These are phyloP conservation scores for Colletotrichum chrysophilum DNA, from an alignment of 2,329 filamentous ascomycete genomes.

Conservation along the genomic window DNA sequence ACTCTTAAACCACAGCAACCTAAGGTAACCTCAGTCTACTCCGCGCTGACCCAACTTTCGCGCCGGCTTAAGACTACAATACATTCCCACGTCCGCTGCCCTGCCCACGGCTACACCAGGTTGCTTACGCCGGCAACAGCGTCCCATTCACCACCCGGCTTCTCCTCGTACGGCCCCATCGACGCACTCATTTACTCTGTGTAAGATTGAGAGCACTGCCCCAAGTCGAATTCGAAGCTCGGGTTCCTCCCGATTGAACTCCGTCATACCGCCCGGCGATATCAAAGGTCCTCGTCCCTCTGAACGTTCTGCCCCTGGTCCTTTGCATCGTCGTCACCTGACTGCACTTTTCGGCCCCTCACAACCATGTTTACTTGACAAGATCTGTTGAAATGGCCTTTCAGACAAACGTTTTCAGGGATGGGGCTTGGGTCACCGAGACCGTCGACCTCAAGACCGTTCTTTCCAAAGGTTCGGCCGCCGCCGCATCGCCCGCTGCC, in stretches of 20 bases:
- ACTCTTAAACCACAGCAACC: slow-evolving; percentile 3
- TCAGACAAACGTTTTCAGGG: slow-evolving; percentile 58
- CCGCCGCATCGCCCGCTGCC: slow-evolving; percentile 30
- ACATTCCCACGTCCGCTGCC: not conserved
- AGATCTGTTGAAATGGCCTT: slow-evolving; percentile 33
- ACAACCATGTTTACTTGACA: slow-evolving; percentile 10
- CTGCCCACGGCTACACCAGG: not conserved
- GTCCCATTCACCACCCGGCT: not conserved
- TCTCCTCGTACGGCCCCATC: slow-evolving; percentile 11
- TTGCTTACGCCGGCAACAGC: not conserved
- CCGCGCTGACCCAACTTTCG: slow-evolving; percentile 3
- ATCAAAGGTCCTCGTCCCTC: not conserved
- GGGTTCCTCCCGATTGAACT: not conserved
- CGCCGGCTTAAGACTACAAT: not conserved
- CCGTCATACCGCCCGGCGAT: not conserved
- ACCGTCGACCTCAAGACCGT: slow-evolving; percentile 50
- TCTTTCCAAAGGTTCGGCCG: slow-evolving; percentile 39
- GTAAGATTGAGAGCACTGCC: not conserved
- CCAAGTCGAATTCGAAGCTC: not conserved
- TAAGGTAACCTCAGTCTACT: not conserved
- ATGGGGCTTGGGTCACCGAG: slow-evolving; percentile 63
- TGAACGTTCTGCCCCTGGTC: not conserved
- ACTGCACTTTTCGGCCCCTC: not conserved
- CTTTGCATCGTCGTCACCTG: not conserved
- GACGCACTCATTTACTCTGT: not conserved